Conservation (phyloP, 139 green algal species). For the Chlorella sp. region DNA sequence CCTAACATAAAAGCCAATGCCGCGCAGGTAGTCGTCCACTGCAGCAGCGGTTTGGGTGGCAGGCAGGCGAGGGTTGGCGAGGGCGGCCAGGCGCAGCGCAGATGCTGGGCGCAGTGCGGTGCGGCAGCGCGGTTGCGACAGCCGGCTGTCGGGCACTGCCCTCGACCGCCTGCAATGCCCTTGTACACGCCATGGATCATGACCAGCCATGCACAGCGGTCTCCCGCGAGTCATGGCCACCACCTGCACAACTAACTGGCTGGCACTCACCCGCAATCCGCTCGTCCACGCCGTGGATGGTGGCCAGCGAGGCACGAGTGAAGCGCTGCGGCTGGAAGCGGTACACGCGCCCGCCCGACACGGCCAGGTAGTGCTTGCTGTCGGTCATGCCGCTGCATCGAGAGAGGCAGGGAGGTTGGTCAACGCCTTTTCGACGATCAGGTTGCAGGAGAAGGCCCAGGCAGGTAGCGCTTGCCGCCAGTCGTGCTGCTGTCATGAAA, state of each 20-base stretch:
- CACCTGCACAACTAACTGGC: neutral
- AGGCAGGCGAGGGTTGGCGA: too few relatives aligned
- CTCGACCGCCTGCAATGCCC: conserved; percentile 17
- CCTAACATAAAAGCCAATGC: conserved; percentile 19
- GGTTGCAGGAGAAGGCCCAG: neutral
- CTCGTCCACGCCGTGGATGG: conserved; percentile 77
- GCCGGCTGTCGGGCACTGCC: too few relatives aligned
- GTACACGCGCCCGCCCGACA: conserved; percentile 19
- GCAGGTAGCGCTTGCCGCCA: too few relatives aligned
- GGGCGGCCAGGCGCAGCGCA: too few relatives aligned
- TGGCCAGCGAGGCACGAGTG: conserved; percentile 25
- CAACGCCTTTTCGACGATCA: neutral
- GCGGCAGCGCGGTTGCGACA: too few relatives aligned
- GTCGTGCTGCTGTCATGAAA: neutral
- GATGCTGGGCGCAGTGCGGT: too few relatives aligned
- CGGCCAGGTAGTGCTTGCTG: neutral
- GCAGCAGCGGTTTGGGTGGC: neutral
- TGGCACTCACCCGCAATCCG: conserved; percentile 44
- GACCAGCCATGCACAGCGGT: conserved; percentile 28
- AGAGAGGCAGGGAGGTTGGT: neutral
- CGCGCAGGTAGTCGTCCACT: conserved; percentile 44
- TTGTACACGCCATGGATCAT: conserved; percentile 76
- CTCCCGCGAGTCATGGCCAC: too few relatives aligned
- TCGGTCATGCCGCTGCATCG: conserved; percentile 16
- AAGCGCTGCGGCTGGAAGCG: conserved; percentile 11